phyloP scores from a whole-genome alignment of 1,284 basidiomycete species.

The Sanghuangporus baumii region DNA sequence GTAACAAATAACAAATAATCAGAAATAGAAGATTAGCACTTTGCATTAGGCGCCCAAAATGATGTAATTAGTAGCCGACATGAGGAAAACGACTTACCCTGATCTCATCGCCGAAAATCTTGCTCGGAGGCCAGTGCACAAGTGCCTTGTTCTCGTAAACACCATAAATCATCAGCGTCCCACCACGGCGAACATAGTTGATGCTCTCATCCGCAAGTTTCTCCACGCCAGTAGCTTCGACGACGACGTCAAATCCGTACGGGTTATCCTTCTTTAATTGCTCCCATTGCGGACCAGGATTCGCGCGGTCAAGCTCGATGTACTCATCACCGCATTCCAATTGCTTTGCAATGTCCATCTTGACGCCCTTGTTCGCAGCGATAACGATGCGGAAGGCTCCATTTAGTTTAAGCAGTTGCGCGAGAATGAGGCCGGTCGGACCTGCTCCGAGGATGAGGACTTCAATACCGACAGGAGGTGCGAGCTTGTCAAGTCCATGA shows the following conservation, averaged over 20 bases:
- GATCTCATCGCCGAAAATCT: slow-evolving; percentile 86
- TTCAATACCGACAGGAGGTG: slow-evolving; percentile 70
- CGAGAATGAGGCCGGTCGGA: slow-evolving; percentile 78
- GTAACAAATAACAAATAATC: background rate
- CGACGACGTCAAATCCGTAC: slow-evolving; percentile 85
- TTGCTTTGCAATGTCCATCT: slow-evolving; percentile 75
- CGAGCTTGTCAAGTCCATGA: slow-evolving; percentile 82
- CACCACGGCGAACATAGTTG: slow-evolving; percentile 79
- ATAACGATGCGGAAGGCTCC: slow-evolving; percentile 73
- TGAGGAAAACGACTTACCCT: slow-evolving; percentile 37
- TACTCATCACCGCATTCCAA: slow-evolving; percentile 77
- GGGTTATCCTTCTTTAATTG: slow-evolving; percentile 74
- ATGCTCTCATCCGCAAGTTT: slow-evolving; percentile 76
- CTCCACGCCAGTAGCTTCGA: slow-evolving; percentile 82
- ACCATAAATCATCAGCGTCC: slow-evolving; percentile 68
- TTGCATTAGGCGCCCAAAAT: background rate
- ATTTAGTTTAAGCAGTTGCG: slow-evolving; percentile 80
- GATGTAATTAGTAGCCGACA: no score
- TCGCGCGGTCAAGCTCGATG: slow-evolving; percentile 71
- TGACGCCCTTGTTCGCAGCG: slow-evolving; percentile 81
- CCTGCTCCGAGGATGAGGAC: slow-evolving; percentile 76
- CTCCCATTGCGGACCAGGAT: slow-evolving; percentile 76
- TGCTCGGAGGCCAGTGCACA: slow-evolving; percentile 79
- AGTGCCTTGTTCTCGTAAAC: slow-evolving; percentile 71
- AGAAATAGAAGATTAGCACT: slow-evolving; percentile 9